Conservation (phyloP, 257 asterid genomes). For the Schizonepeta tenuifolia region DNA sequence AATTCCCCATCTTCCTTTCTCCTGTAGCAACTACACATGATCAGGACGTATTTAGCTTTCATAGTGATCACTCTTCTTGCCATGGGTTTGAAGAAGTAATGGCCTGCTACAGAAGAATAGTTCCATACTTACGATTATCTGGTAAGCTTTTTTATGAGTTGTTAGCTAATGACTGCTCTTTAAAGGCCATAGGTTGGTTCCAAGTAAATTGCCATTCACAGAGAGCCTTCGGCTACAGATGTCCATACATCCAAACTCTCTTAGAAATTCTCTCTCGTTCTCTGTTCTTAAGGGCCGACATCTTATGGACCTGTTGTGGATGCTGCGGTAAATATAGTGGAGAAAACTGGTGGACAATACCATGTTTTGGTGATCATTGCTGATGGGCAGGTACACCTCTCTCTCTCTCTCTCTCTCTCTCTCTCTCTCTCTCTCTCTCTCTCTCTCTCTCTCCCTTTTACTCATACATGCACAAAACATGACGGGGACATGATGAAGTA, state of each 20-base stretch:
- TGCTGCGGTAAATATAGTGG: constrained; percentile 87
- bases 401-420: too few relatives aligned
- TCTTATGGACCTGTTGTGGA: constrained; percentile 82
- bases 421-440: too few relatives aligned
- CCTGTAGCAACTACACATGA: constrained; percentile 70
- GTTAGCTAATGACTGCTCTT: constrained; percentile 12
- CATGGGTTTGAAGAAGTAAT: constrained; percentile 89
- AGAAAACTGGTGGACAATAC: constrained; percentile 81
- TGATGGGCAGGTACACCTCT: constrained; percentile 91
- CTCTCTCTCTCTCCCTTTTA: neutral
- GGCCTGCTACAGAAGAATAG: constrained; percentile 70
- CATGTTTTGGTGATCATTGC: constrained; percentile 87
- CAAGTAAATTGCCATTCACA: constrained; percentile 22
- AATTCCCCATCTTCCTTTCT: neutral
- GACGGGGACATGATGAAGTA: constrained; percentile 24
- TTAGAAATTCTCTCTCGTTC: constrained; percentile 8
- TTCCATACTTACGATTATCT: constrained; percentile 64
- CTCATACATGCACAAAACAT: neutral
- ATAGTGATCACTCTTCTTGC: constrained; percentile 75
- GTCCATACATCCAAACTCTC: neutral
- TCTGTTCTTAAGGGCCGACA: constrained; percentile 64
- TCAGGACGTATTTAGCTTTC: constrained; percentile 80
- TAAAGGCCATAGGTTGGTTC: constrained; percentile 21
- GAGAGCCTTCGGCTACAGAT: neutral
- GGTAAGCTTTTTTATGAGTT: constrained; percentile 45